Evolutionary conservation across 345 rosid species (phyloP).

Genomic region (Camelina neglecta): DNA sequence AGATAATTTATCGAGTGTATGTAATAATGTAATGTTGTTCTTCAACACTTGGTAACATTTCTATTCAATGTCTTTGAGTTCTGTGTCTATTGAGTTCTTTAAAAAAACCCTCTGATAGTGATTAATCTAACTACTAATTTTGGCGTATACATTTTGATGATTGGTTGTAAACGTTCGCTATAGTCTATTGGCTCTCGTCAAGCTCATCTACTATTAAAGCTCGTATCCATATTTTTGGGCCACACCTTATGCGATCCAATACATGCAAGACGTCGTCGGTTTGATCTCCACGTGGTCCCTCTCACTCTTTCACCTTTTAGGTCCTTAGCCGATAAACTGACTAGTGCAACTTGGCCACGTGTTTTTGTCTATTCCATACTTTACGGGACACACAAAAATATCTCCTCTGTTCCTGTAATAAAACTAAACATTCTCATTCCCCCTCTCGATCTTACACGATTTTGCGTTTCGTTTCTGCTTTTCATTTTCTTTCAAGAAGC

Average conservation of each 20-base stretch:
- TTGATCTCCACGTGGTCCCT: neutral
- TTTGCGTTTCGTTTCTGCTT: neutral
- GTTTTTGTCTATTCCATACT: slow-evolving; percentile 31
- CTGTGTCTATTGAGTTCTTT: neutral
- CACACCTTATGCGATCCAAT: neutral
- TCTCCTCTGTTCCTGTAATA: slow-evolving; percentile 32
- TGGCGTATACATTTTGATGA: too few species aligned
- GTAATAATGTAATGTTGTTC: neutral
- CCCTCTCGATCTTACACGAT: neutral
- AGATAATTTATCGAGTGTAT: slow-evolving; percentile 2
- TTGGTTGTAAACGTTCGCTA: too few species aligned
- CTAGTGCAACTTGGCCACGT: slow-evolving; percentile 30
- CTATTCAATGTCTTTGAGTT: neutral
- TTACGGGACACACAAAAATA: slow-evolving; percentile 20
- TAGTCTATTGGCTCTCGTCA: neutral
- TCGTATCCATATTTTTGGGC: neutral
- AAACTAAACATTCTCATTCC: neutral
- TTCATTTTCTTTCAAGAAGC: neutral
- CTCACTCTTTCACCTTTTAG: neutral
- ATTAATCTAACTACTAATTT: too few species aligned
- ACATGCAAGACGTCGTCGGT: neutral
- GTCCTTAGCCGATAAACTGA: slow-evolving; percentile 15
- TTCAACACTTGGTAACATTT: neutral
- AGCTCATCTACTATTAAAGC: neutral
- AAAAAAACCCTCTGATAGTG: too few species aligned